Evolutionary conservation across 352 stramenopile genomes (phyloP), one percentile per base, ranked within the genome.

Genomic region (Globisporangium barbulae): DNA sequence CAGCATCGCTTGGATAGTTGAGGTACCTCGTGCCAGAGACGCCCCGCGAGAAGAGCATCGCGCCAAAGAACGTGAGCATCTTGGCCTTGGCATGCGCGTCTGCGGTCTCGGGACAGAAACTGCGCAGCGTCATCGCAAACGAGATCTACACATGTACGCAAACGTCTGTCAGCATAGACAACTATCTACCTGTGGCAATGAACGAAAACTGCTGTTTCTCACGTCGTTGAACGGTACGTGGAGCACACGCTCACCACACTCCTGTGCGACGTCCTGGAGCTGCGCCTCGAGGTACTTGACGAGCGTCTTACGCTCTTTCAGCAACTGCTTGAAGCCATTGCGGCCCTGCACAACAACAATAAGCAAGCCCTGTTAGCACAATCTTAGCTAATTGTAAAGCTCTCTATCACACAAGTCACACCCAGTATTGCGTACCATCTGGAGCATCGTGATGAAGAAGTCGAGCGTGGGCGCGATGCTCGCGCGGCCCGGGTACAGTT

Each of bases 391-490:
- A 28, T 28, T n/a, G 39, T 45, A 15, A 8, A 28, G 25, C 30
- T 9, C 25, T 19, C 17, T 19, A 59, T 30, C 13, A 35, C 19
- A 67, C 35, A 48, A 19, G 21, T 2, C 19, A 2, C 47, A 17
- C 19, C 44, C 15, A 25, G 12, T 30, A 17, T 37, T 33, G 4
- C 8, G 6, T 19, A 63, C 97, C 90, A 99, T 98, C 42, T 97
- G 96, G n/a, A 99, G 82, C 62, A 99, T 91, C 0, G 97, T 99
- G 73, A 99, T 98, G 72, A 99, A 99, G 39, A 99, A 89, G 84
- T 99, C 97, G 15, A 99, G 73, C 53, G 95, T 91, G 0, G 97
- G 97, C 6, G 94, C 86, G 48, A 91, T 93, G 56, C 88, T 98
- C n/a, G 97, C 98, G 50, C 98, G 90, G 5, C 98, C 86, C 22